Conservation (phyloP, 129 eudicot genomes). For the Centella asiatica region DNA sequence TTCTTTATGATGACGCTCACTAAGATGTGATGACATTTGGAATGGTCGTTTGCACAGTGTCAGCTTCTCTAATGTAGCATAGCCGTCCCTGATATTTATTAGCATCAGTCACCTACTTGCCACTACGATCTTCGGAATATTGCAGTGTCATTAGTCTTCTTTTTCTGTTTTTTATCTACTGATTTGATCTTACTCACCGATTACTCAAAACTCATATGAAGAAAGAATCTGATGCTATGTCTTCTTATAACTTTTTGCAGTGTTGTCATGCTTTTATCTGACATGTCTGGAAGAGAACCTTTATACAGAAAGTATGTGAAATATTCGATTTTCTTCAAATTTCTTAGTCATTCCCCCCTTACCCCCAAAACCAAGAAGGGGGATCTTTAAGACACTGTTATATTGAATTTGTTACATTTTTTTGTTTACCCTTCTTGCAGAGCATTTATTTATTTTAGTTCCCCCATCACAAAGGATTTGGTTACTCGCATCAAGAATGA, state of each 20-base stretch:
- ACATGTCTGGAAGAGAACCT: constrained; percentile 99
- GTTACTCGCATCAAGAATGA: constrained; percentile 70
- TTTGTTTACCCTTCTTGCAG: constrained; percentile 32
- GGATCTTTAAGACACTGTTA: too few species aligned
- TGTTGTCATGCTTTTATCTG: constrained; percentile 81
- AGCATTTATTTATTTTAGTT: constrained; percentile 78
- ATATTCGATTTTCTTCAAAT: not conserved
- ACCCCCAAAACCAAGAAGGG: too few species aligned
- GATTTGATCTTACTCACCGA: not conserved
- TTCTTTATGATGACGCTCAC: too few species aligned
- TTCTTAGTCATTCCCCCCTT: constrained; percentile 1
- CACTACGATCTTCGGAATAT: too few species aligned
- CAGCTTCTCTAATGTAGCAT: too few species aligned
- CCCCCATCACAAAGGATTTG: constrained; percentile 77
- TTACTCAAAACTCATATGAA: not conserved
- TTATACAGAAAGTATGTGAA: constrained; percentile 74
- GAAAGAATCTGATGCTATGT: not conserved
- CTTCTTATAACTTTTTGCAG: constrained; percentile 40
- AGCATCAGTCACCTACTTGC: too few species aligned
- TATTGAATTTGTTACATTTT: constrained; percentile 11
- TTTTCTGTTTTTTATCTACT: too few species aligned
- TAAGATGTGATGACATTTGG: too few species aligned
- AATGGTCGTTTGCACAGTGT: too few species aligned
- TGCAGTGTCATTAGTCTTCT: too few species aligned
- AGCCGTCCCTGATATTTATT: too few species aligned